These are phyloP conservation scores for Coemansia sp. DNA, from an alignment of 192 early-diverging fungal genomes.

Conservation along the genomic window DNA sequence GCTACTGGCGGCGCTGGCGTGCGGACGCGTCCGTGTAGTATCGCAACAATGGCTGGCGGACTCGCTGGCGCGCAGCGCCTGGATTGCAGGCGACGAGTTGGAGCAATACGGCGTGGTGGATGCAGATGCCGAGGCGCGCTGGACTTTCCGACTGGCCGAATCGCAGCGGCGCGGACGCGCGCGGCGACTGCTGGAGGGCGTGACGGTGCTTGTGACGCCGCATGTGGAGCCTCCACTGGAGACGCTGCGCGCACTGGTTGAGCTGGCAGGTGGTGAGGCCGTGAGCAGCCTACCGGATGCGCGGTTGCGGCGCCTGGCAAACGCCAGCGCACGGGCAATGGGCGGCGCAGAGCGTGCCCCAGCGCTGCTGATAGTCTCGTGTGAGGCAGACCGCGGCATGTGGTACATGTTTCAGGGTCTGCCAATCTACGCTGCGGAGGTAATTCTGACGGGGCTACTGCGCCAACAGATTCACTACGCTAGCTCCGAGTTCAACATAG, in stretches of 20 bases:
- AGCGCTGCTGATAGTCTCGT: constrained; percentile 42
- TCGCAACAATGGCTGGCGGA: constrained; percentile 37
- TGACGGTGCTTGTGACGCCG: constrained; percentile 38
- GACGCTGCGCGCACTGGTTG: constrained; percentile 36
- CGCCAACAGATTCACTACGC: constrained; percentile 30
- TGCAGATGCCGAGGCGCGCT: constrained; percentile 24
- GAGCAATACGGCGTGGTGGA: constrained; percentile 27
- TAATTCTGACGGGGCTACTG: constrained; percentile 35
- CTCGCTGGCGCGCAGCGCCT: constrained; percentile 29
- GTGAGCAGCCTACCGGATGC: constrained; percentile 21
- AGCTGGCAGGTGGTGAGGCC: constrained; percentile 36
- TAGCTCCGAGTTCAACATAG: constrained; percentile 16
- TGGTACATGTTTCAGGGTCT: constrained; percentile 34
- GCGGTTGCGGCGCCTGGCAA: constrained; percentile 25
- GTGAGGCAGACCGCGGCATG: constrained; percentile 28
- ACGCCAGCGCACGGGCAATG: constrained; percentile 14
- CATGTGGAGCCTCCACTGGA: constrained; percentile 19
- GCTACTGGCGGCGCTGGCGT: constrained; percentile 46
- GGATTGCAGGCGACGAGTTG: constrained; percentile 22
- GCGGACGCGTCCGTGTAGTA: constrained; percentile 35
- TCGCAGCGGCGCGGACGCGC: constrained; percentile 24
- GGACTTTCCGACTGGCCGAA: constrained; percentile 25
- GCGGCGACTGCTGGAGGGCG: constrained; percentile 26
- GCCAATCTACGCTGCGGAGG: constrained; percentile 34
- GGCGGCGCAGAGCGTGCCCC: constrained; percentile 7